These are phyloP conservation scores for Trichophyton verrucosum DNA, from an alignment of 2,329 filamentous ascomycete species.

Conservation along the genomic window DNA sequence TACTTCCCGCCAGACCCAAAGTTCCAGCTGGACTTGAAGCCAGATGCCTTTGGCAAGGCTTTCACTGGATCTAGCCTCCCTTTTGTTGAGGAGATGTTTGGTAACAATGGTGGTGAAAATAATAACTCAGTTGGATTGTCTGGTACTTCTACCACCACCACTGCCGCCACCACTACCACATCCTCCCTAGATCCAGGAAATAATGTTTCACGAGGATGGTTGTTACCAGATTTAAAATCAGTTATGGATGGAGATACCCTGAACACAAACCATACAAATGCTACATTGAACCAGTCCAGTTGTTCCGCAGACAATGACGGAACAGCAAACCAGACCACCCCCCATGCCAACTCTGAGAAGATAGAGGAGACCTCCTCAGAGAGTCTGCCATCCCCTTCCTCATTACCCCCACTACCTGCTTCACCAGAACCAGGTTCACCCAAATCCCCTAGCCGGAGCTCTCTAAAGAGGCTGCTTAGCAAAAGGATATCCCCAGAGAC, in stretches of 20 bases:
- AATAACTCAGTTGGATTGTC: neutral
- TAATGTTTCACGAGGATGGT: constrained; percentile 1
- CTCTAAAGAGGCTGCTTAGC: neutral
- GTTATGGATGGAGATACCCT: constrained; percentile 1
- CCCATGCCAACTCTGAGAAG: neutral
- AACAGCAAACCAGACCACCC: neutral
- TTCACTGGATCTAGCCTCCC: neutral
- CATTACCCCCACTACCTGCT: neutral
- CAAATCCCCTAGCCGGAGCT: neutral
- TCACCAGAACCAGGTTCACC: neutral
- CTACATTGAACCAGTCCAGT: neutral
- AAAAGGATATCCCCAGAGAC: neutral
- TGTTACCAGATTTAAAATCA: neutral
- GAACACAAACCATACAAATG: neutral
- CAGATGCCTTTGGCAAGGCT: neutral
- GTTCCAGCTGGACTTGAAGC: neutral
- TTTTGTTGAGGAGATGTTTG: neutral
- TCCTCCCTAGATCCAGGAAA: neutral
- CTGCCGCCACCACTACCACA: neutral
- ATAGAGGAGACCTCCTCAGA: neutral
- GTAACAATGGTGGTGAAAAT: neutral
- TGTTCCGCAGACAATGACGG: neutral
- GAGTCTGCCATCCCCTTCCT: neutral
- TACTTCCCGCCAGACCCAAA: neutral
- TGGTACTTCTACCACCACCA: neutral